These are phyloP conservation scores for Fusarium domesticum DNA, from an alignment of 2,329 filamentous ascomycete genomes.

Conservation along the genomic window DNA sequence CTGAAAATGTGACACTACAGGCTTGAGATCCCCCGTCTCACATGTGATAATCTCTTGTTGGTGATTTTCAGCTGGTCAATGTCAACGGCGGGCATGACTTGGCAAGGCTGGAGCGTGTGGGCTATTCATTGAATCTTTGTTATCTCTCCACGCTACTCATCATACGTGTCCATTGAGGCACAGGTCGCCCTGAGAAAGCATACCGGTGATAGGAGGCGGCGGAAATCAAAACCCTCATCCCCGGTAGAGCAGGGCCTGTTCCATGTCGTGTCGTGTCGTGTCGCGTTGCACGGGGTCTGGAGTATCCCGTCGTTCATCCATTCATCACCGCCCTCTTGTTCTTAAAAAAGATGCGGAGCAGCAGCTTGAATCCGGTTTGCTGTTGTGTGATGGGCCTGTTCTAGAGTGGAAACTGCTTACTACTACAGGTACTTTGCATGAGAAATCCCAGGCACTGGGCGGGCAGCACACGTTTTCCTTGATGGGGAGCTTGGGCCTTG, in stretches of 20 bases:
- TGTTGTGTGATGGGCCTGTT: conserved; percentile 20
- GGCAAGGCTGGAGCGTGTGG: background rate
- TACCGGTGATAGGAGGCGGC: conserved; percentile 2
- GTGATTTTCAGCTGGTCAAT: too few species aligned
- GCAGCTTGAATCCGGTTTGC: too few species aligned
- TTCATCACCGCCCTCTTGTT: conserved; percentile 2
- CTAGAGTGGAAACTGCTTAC: conserved; percentile 19
- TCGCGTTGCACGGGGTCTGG: conserved; percentile 5
- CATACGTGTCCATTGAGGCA: conserved; percentile 17
- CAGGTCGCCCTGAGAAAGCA: conserved; percentile 7
- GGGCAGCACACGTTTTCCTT: conserved; percentile 10
- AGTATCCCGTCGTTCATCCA: conserved; percentile 12
- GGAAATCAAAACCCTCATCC: conserved; percentile 8
- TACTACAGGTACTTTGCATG: conserved; percentile 20
- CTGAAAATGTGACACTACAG: too few species aligned
- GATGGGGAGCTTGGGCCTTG: conserved; percentile 16
- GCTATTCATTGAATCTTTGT: background rate
- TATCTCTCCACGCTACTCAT: conserved; percentile 1
- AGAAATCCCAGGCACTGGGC: conserved; percentile 13
- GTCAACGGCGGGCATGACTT: background rate
- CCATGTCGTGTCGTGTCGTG: background rate
- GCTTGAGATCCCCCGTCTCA: too few species aligned
- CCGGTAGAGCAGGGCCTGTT: conserved; percentile 11
- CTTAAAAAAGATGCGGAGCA: conserved; percentile 5
- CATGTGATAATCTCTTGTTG: too few species aligned